Base-by-base conservation (phyloP, 1,284 basidiomycete species). In the Rhodotorula sp. region DNA sequence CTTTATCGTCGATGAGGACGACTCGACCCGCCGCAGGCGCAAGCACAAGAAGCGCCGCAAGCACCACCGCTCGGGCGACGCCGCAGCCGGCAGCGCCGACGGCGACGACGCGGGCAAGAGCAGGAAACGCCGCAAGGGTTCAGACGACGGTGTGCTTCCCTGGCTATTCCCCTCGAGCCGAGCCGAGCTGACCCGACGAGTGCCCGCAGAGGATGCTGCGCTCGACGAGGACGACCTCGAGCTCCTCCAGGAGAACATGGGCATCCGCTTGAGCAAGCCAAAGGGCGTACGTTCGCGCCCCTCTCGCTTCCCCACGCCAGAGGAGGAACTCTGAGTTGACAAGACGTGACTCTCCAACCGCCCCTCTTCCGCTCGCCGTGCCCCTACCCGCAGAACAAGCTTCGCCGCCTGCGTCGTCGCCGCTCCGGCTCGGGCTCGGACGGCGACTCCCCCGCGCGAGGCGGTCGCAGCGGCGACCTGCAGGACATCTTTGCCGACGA, bases 151-250 rank as follows among this genome's bases (percentile, higher is more conserved):
- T 72, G 19, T 55, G 70, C 61, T 10, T 3, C 4, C 44, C 76
- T 76, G 67, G 0, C 29, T 27, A 4, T 32, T 22, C 1, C 27
- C 12, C 5, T 9, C 21, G 0, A 37, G 34, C 6, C 17, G 2
- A 3, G 27, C 27, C 25, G 27, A 15, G 29, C 25, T 66, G 69
- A 37, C 41, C 13, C 37, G 44, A 27, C n/a, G 27, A 27, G 10
- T n/a, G 1, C 58, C 3, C 19, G 50, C 81, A 70, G 82, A 90
- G 39, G 88, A 89, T 70, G 91, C 84, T 44, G 84, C 85, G n/a
- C 84, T 97, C 57, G 94, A 97, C 76, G 96, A 98, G 66, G 97
- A 99, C 79, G 97, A 99, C 80, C 83, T 99, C 66, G 95, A 96
- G 65, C 86, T 99, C 17, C 82, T 99, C 34, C 92, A 92, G 79